Evolutionary conservation across 2,329 filamentous ascomycete species (phyloP).

Genomic region (Davidsoniella australis): DNA sequence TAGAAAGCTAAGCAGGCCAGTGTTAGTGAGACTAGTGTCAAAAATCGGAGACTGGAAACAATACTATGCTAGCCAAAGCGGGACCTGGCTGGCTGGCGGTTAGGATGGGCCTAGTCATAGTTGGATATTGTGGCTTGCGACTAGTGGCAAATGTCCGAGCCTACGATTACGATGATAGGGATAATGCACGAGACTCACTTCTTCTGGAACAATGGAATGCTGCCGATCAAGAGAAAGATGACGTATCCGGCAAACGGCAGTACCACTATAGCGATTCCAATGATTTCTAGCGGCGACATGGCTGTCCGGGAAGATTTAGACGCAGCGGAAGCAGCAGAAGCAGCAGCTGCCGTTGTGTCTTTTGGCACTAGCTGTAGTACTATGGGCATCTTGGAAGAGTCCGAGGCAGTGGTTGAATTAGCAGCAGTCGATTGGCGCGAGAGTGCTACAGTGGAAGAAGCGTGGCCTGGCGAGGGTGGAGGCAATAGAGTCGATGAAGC

Average conservation of each 20-base stretch:
- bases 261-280: slow-evolving; percentile 1
- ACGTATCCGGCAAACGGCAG: slow-evolving; percentile 38
- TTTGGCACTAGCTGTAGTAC: neutral
- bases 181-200: slow-evolving; percentile 39
- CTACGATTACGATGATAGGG: too few species aligned
- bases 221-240: slow-evolving; percentile 45
- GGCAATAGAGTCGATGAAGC: too few species aligned
- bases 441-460: too few species aligned
- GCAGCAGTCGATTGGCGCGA: too few species aligned
- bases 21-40: slow-evolving; percentile 25
- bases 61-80: too few species aligned
- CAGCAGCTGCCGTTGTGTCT: neutral
- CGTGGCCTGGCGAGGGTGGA: too few species aligned
- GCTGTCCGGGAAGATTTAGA: neutral
- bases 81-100: too few species aligned
- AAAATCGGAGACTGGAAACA: slow-evolving; percentile 12
- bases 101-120: neutral
- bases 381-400: too few species aligned
- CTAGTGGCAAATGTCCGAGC: slow-evolving; percentile 10
- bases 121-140: neutral
- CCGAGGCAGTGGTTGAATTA: too few species aligned
- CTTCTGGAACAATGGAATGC: slow-evolving; percentile 57
- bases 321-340: neutral
- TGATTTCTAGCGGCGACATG: slow-evolving; percentile 3
- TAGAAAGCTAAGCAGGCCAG: slow-evolving; percentile 45